Percentiles rank a stretch among this genome's conserved stretches.
These are phyloP conservation scores for Lepidium didymum DNA, from an alignment of 345 rosid species.

Conservation along the genomic window DNA sequence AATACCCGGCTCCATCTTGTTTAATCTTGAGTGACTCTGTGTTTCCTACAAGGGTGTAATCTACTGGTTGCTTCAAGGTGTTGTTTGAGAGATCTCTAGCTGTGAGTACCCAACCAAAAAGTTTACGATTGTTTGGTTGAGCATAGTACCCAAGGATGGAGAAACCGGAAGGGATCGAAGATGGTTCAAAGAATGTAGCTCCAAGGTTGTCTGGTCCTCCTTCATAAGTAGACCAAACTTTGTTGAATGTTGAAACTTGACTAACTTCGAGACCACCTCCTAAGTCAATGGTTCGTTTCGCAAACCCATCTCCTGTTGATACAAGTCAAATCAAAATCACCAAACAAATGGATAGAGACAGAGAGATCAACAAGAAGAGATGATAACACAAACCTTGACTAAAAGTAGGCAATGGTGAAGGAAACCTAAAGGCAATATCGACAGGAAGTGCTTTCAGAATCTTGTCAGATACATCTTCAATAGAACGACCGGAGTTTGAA, in stretches of 20 bases:
- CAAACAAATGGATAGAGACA: neutral
- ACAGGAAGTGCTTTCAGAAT: conserved; percentile 37
- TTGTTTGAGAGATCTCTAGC: conserved; percentile 37
- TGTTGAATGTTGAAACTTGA: conserved; percentile 48
- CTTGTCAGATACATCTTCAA: conserved; percentile 24
- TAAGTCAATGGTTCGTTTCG: conserved; percentile 43
- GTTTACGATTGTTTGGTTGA: conserved; percentile 53
- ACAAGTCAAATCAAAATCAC: neutral
- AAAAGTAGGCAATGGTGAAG: conserved; percentile 52
- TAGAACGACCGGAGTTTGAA: neutral
- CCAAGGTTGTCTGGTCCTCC: conserved; percentile 70
- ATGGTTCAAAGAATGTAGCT: conserved; percentile 66
- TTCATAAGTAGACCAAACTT: conserved; percentile 51
- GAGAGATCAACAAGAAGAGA: neutral
- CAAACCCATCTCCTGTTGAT: conserved; percentile 52
- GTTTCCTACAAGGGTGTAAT: conserved; percentile 73
- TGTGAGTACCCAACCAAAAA: conserved; percentile 59
- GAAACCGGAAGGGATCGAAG: conserved; percentile 44
- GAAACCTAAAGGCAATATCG: conserved; percentile 49
- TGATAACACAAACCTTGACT: conserved; percentile 37
- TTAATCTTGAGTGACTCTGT: conserved; percentile 52
- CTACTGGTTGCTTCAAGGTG: conserved; percentile 46
- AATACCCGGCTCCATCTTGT: conserved; percentile 54
- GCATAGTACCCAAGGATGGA: conserved; percentile 49
- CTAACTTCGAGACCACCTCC: conserved; percentile 62